Percentiles rank a stretch among this genome's conserved stretches.
Conservation (phyloP, 768 basidiomycete species). For the Mycena belliarum region DNA sequence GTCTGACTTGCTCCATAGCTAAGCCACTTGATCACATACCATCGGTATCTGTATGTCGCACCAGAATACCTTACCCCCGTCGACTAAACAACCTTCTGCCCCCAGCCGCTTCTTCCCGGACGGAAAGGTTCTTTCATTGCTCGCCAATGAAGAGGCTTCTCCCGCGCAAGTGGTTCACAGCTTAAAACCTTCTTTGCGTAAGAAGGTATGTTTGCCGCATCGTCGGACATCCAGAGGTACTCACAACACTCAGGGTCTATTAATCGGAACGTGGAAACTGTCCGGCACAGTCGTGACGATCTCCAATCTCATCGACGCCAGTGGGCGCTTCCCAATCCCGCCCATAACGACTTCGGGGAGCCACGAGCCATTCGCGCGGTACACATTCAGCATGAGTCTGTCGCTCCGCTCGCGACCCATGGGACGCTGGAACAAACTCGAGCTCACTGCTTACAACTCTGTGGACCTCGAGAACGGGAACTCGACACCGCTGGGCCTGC, state of each 20-base stretch:
- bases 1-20: constrained; percentile 44
- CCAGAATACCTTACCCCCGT: background rate
- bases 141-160: constrained; percentile 74
- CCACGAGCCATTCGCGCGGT: constrained; percentile 39
- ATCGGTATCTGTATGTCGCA: constrained; percentile 76
- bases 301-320: constrained; percentile 64
- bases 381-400: constrained; percentile 76
- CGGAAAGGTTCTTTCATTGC: constrained; percentile 82
- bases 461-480: constrained; percentile 79
- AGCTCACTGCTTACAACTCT: constrained; percentile 72
- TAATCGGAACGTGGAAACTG: constrained; percentile 74
- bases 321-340: constrained; percentile 38
- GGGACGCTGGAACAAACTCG: constrained; percentile 85
- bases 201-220: constrained; percentile 53
- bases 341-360: constrained; percentile 10
- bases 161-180: constrained; percentile 75
- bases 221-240: background rate
- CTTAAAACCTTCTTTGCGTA: constrained; percentile 73
- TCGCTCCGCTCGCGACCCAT: constrained; percentile 71
- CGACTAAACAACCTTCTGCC: background rate
- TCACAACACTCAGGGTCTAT: constrained; percentile 56
- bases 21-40: constrained; percentile 87
- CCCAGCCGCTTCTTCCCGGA: constrained; percentile 83
- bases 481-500: constrained; percentile 63
- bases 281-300: constrained; percentile 59